These are phyloP conservation scores for Ganoderma lingzhi DNA, from an alignment of 1,284 basidiomycete species.

Conservation along the genomic window DNA sequence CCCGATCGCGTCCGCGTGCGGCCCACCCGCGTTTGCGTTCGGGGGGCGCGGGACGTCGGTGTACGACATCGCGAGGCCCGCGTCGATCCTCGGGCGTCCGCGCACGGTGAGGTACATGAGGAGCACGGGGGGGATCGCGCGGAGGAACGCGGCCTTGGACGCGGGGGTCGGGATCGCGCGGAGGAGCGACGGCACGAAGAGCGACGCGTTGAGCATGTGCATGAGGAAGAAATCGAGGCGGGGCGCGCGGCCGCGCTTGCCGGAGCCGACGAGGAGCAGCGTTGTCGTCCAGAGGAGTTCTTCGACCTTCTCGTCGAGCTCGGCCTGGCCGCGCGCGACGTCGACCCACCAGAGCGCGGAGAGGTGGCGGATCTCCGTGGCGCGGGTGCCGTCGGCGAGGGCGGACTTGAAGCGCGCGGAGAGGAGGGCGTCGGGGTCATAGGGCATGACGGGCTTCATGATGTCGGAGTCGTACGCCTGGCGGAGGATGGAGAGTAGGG, in stretches of 20 bases:
- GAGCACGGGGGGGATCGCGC: constrained; percentile 53
- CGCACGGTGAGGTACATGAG: constrained; percentile 57
- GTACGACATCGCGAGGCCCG: constrained; percentile 63
- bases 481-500: constrained; percentile 59
- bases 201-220: constrained; percentile 70
- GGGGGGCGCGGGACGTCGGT: constrained; percentile 52
- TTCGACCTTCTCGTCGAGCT: constrained; percentile 55
- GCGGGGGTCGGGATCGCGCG: constrained; percentile 44
- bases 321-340: constrained; percentile 45
- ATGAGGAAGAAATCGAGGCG: constrained; percentile 78
- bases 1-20: constrained; percentile 45
- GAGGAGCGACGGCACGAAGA: constrained; percentile 65
- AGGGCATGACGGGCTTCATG: constrained; percentile 61
- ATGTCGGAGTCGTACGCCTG: constrained; percentile 61
- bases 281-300: constrained; percentile 62
- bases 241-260: constrained; percentile 56
- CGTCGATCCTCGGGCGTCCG: constrained; percentile 67
- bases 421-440: constrained; percentile 54
- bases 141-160: constrained; percentile 57
- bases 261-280: constrained; percentile 61
- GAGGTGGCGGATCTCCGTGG: constrained; percentile 56
- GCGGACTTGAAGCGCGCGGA: constrained; percentile 47
- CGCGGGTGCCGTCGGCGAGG: constrained; percentile 45
- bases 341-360: constrained; percentile 58
- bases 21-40: constrained; percentile 16